Percentiles rank a stretch among this genome's conserved stretches.
Conservation (phyloP, 352 stramenopile genomes). For the Phytophthora fragariae region DNA sequence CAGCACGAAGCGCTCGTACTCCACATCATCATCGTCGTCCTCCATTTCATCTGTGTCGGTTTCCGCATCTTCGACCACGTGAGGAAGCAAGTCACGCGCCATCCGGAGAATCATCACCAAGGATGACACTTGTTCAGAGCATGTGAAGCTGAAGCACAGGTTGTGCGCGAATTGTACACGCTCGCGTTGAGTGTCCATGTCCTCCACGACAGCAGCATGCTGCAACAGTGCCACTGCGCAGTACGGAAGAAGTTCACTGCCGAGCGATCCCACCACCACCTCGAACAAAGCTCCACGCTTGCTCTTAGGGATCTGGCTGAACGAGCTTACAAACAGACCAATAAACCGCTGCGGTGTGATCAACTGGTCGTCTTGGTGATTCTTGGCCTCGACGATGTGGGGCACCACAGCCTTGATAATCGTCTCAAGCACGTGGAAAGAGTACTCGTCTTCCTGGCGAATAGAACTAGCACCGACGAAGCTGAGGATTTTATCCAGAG, state of each 20-base stretch:
- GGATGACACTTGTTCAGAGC: slow-evolving; percentile 61
- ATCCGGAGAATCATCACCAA: slow-evolving; percentile 72
- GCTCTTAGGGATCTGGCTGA: slow-evolving; percentile 65
- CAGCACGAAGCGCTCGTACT: slow-evolving; percentile 63
- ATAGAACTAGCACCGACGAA: slow-evolving; percentile 69
- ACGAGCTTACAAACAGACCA: slow-evolving; percentile 77
- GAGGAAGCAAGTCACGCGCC: slow-evolving; percentile 64
- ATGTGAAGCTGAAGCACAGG: slow-evolving; percentile 66
- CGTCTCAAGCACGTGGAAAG: slow-evolving; percentile 88
- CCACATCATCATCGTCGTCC: slow-evolving; percentile 65
- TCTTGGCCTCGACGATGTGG: slow-evolving; percentile 59
- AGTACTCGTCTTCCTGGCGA: slow-evolving; percentile 86
- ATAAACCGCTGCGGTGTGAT: slow-evolving; percentile 84
- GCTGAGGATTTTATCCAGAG: slow-evolving; percentile 80
- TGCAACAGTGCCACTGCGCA: slow-evolving; percentile 68
- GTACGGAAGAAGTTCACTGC: slow-evolving; percentile 58
- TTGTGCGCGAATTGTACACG: slow-evolving; percentile 70
- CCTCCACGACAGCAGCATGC: slow-evolving; percentile 29
- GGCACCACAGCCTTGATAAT: slow-evolving; percentile 85
- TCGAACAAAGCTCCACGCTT: slow-evolving; percentile 72
- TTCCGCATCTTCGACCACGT: slow-evolving; percentile 76
- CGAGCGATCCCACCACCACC: slow-evolving; percentile 68
- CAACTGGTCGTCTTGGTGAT: slow-evolving; percentile 19
- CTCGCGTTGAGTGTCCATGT: slow-evolving; percentile 56
- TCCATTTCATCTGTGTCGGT: slow-evolving; percentile 80